Evolutionary conservation across 129 eudicot species (phyloP), one percentile per base, ranked within the genome.

Genomic region (Lonicera japonica): DNA sequence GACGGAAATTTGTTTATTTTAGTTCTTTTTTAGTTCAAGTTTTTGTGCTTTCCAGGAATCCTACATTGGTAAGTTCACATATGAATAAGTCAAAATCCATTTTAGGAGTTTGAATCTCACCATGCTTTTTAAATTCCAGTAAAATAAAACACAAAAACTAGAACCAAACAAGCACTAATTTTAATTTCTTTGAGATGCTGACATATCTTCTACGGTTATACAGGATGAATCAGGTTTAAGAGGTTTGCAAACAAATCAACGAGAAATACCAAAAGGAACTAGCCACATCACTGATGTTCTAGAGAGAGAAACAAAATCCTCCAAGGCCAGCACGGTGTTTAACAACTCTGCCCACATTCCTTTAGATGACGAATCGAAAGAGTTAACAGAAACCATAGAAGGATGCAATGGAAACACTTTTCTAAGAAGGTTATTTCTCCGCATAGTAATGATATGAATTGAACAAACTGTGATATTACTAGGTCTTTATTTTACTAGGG

Each of bases 401-500:
- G 74, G 79, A 50, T 82, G 77, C 65, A 51, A 76, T 69, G 77
- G 76, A 58, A 85, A 79, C 69, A 75, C 23, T 75, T 92, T 92
- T 54, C 70, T 87, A 54, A 84, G 60, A 82, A 92, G 91, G 98
- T 92, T 50, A 11, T 61, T n/a, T 21, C 61, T 43, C 54, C 57
- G n/a, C 23, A 3, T 21, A 61, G 11, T 21, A 52, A 20, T 23
- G 29, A 47, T 18, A 16, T 21, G 36, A 24, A 24, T 45, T 23
- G 58, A 25, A 43, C 58, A 51, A 17, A 45, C n/a, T 19, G 47
- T 51, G 41, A 36, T 48, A 36, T n/a, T 15, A 47, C 19, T 56
- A 8, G 36, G 36, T 64, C 17, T 59, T 58, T 34, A 25, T 29
- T 19, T 58, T n/a, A 18, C 29, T 51, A 18, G 25, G 16, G 24